A percentile compares a stretch with the other conserved stretches of the same genome.
phyloP scores from a whole-genome alignment of 2,329 filamentous ascomycete genomes.

The Aspergillus japonicus region DNA sequence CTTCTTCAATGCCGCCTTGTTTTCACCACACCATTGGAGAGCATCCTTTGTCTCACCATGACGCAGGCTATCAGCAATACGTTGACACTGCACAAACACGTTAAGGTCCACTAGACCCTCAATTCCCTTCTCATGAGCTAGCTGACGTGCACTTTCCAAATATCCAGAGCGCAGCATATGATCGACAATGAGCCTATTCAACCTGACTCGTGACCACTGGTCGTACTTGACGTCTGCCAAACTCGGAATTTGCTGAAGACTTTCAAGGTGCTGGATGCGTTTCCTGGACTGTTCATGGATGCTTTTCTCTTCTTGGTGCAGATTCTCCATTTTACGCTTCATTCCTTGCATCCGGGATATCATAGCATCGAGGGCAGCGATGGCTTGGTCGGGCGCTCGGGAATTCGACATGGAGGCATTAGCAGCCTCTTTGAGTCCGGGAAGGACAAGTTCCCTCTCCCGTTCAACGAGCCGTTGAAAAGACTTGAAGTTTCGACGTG shows the following conservation, averaged over 20 bases:
- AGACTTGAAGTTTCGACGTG: constrained; percentile 89
- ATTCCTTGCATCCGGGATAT: constrained; percentile 79
- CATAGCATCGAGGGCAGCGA: constrained; percentile 80
- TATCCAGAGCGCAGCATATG: constrained; percentile 86
- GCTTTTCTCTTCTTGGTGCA: constrained; percentile 75
- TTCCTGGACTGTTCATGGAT: constrained; percentile 74
- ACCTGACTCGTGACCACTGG: constrained; percentile 75
- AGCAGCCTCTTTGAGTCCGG: constrained; percentile 51
- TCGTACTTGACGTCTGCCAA: constrained; percentile 94
- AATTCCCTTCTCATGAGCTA: constrained; percentile 74
- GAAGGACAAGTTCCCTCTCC: constrained; percentile 48
- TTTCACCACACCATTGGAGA: constrained; percentile 86
- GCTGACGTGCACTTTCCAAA: constrained; percentile 68
- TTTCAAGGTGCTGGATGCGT: constrained; percentile 75
- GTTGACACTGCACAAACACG: constrained; percentile 79
- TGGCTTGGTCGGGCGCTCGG: constrained; percentile 67
- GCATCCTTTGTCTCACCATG: constrained; percentile 73
- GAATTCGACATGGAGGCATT: constrained; percentile 65
- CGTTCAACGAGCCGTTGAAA: constrained; percentile 53
- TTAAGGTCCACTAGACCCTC: constrained; percentile 82
- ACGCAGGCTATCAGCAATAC: constrained; percentile 71
- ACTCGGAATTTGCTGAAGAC: constrained; percentile 75
- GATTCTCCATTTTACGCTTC: constrained; percentile 77
- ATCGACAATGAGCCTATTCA: constrained; percentile 87
- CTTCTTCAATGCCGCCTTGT: constrained; percentile 88